Evolutionary conservation across 495 filamentous ascomycete genomes (phyloP).

Genomic region (Entonaema liquescens): DNA sequence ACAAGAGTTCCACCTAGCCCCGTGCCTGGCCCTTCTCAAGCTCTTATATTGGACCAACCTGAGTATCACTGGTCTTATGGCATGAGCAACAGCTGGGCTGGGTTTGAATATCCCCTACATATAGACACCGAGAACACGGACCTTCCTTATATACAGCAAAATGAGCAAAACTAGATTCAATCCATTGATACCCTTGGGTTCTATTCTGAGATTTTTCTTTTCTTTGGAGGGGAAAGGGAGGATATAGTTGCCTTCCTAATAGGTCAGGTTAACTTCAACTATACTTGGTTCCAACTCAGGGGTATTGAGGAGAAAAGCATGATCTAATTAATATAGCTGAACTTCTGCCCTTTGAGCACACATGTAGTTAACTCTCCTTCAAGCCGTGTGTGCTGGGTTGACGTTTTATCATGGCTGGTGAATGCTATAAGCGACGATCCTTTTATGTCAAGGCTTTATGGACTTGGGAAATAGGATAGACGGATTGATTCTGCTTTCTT

Average conservation of each 20-base stretch:
- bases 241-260: too few relatives aligned
- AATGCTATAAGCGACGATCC: neutral
- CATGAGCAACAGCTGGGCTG: slow-evolving; percentile 4
- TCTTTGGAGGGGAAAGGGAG: too few relatives aligned
- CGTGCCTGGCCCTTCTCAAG: slow-evolving; percentile 2
- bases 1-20: neutral
- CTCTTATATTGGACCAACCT: neutral
- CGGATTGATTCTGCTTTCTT: neutral
- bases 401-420: neutral
- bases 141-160: slow-evolving; percentile 2
- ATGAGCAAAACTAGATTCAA: slow-evolving; percentile 7
- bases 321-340: neutral
- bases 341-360: neutral
- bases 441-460: neutral
- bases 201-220: too few relatives aligned
- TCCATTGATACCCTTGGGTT: too few relatives aligned
- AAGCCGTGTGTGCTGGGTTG: neutral
- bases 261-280: neutral
- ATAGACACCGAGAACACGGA: slow-evolving; percentile 1
- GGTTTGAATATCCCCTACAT: slow-evolving; percentile 3
- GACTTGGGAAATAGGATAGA: neutral
- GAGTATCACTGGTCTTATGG: slow-evolving; percentile 1
- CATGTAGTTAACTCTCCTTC: neutral
- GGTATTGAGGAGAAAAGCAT: neutral
- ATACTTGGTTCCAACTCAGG: neutral